Percentiles rank a stretch among this genome's conserved stretches.
phyloP scores from a whole-genome alignment of 73 alveolate genomes.

The Paramecium caudatum region DNA sequence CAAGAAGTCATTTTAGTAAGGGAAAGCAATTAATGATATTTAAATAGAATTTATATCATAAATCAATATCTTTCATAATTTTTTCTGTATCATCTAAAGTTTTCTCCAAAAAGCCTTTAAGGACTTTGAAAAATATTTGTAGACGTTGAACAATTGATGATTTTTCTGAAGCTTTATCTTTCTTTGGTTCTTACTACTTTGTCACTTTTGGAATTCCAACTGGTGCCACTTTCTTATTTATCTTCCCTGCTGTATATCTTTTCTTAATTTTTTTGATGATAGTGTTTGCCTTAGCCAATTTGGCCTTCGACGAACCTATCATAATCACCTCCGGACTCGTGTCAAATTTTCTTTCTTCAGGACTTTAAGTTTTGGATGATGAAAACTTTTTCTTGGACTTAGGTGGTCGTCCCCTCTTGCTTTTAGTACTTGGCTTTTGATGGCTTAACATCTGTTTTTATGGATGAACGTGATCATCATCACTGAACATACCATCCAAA shows the following conservation, averaged over 20 bases:
- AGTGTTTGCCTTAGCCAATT: constrained; percentile 19
- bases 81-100: constrained; percentile 13
- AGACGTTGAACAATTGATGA: not conserved
- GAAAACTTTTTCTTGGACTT: not conserved
- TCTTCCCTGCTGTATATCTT: not conserved
- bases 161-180: not conserved
- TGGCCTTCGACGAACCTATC: constrained; percentile 22
- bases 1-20: constrained; percentile 36
- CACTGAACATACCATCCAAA: not conserved
- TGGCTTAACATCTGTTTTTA: not conserved
- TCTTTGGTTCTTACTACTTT: not conserved
- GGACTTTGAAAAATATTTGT: constrained; percentile 2
- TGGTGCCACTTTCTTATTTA: not conserved
- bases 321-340: not conserved
- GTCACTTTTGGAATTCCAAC: not conserved
- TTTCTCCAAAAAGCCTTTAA: not conserved
- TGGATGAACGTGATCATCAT: not conserved
- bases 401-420: not conserved
- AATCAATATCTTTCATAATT: constrained; percentile 8
- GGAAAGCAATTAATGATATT: too few relatives aligned
- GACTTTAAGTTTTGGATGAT: not conserved
- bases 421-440: not conserved
- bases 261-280: not conserved
- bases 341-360: constrained; percentile 3
- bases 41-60: too few relatives aligned